Evolutionary conservation across 1,284 basidiomycete genomes (phyloP).

Genomic region (Wolfiporia cocos): DNA sequence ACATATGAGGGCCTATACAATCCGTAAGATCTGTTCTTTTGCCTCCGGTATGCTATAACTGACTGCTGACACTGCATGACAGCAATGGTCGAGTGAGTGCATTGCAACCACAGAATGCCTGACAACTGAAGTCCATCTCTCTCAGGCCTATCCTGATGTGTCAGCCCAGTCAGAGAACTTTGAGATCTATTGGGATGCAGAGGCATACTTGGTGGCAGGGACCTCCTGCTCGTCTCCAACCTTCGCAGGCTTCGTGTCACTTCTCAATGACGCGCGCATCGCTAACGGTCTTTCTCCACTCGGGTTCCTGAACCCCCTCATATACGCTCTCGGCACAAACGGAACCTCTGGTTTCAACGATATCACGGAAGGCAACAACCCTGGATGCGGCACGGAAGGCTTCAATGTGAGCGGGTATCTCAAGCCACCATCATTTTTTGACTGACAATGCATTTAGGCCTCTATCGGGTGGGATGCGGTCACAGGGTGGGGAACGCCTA

Average conservation of each 20-base stretch:
- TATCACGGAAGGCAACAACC: constrained; percentile 30
- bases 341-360: constrained; percentile 34
- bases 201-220: constrained; percentile 32
- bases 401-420: constrained; percentile 20
- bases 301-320: constrained; percentile 47
- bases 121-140: too few relatives aligned
- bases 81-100: constrained; percentile 11
- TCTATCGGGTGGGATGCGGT: constrained; percentile 33
- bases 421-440: background rate
- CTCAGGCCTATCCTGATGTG: constrained; percentile 32
- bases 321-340: constrained; percentile 25
- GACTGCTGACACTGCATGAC: background rate
- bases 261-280: constrained; percentile 50
- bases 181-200: constrained; percentile 22
- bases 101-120: too few relatives aligned
- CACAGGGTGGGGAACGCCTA: constrained; percentile 29
- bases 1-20: constrained; percentile 56
- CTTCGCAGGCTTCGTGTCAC: constrained; percentile 41
- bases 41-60: background rate
- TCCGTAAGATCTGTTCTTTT: constrained; percentile 30
- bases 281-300: constrained; percentile 33
- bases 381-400: constrained; percentile 23
- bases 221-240: constrained; percentile 51
- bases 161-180: constrained; percentile 32
- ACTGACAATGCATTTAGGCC: constrained; percentile 6